phyloP scores from a whole-genome alignment of 306 rosid genomes.

The Crotalaria pallida region DNA sequence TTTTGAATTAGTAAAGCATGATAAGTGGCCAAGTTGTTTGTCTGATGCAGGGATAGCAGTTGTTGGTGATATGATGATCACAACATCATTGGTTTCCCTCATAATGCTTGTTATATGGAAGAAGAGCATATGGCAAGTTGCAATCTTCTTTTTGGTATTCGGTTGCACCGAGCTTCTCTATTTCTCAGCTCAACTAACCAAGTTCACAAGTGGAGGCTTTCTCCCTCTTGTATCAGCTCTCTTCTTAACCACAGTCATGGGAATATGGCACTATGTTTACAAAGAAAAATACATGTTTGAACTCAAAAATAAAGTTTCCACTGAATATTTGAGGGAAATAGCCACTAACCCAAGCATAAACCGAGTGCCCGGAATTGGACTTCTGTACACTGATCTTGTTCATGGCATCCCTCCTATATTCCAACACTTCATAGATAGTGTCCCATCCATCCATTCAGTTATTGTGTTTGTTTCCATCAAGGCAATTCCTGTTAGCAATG shows the following conservation, averaged over 20 bases:
- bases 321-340: conserved; percentile 41
- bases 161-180: conserved; percentile 41
- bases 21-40: not conserved
- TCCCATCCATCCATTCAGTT: conserved; percentile 68
- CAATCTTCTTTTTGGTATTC: conserved; percentile 40
- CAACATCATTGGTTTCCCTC: conserved; percentile 49
- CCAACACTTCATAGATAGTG: conserved; percentile 48
- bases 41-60: conserved; percentile 61
- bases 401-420: conserved; percentile 87
- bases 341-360: conserved; percentile 30
- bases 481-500: conserved; percentile 56
- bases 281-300: conserved; percentile 61
- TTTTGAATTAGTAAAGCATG: not conserved
- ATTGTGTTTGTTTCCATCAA: conserved; percentile 69
- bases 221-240: conserved; percentile 51
- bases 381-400: conserved; percentile 70
- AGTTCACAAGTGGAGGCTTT: conserved; percentile 67
- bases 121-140: conserved; percentile 52
- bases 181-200: conserved; percentile 48
- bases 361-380: conserved; percentile 65
- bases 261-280: conserved; percentile 76
- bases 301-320: conserved; percentile 57
- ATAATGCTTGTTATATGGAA: conserved; percentile 80
- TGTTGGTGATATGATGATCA: conserved; percentile 60
- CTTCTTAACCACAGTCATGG: conserved; percentile 48